A percentile compares a stretch with the other conserved stretches of the same genome.
Evolutionary conservation across 345 rosid species (phyloP).

Genomic region (Rhizophora apiculata): DNA sequence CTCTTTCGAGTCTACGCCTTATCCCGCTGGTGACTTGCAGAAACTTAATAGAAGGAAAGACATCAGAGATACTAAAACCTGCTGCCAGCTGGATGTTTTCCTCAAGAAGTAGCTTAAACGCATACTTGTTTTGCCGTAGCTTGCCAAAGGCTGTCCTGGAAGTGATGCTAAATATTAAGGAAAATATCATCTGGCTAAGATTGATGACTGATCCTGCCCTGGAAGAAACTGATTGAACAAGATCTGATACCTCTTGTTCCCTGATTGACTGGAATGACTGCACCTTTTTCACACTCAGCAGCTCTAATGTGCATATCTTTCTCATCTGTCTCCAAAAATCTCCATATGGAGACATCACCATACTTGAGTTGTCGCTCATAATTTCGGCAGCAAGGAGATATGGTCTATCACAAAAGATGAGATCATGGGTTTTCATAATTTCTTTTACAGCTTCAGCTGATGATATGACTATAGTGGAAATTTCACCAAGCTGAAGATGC

Average conservation of each 20-base stretch:
- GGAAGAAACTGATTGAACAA: not conserved
- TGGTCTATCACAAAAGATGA: not conserved
- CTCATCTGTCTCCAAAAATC: constrained; percentile 1
- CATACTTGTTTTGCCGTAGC: not conserved
- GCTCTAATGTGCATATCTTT: not conserved
- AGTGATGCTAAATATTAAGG: not conserved
- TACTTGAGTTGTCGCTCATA: not conserved
- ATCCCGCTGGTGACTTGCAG: not conserved
- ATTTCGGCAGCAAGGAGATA: not conserved
- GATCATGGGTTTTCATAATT: not conserved
- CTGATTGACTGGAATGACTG: not conserved
- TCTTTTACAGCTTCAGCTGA: not conserved
- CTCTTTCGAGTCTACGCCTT: not conserved
- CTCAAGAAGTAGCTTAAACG: not conserved
- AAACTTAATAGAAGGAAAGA: not conserved
- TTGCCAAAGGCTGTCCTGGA: constrained; percentile 1
- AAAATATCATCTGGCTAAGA: not conserved
- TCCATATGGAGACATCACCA: not conserved
- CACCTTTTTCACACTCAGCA: not conserved
- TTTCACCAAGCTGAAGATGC: constrained; percentile 2
- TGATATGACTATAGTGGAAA: not conserved
- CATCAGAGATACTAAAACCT: not conserved
- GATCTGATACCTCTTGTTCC: not conserved
- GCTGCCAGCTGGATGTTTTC: not conserved
- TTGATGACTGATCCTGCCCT: not conserved